Percentiles rank a stretch among this genome's conserved stretches.
Conservation (phyloP, 257 asterid genomes). For the Scutellaria galericulata region DNA sequence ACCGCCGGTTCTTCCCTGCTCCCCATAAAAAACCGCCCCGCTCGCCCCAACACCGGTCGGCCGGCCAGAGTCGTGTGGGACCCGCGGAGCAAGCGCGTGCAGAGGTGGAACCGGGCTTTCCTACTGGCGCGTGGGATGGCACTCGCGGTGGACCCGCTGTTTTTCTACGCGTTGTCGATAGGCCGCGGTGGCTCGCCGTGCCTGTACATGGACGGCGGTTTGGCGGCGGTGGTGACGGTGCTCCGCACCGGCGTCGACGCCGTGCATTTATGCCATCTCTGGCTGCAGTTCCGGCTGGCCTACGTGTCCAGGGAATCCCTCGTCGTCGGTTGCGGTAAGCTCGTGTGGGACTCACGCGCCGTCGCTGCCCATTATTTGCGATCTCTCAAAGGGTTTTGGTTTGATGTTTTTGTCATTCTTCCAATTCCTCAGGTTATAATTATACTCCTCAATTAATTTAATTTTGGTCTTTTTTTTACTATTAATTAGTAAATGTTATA, state of each 20-base stretch:
- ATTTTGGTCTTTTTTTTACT: too few species aligned
- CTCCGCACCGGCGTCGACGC: constrained; percentile 83
- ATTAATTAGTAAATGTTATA: too few species aligned
- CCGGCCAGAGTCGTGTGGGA: constrained; percentile 51
- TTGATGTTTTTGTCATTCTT: constrained; percentile 87
- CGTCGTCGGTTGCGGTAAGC: constrained; percentile 97
- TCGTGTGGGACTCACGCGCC: constrained; percentile 93
- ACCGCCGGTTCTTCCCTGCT: constrained; percentile 87
- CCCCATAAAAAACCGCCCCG: constrained; percentile 63
- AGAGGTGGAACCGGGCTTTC: constrained; percentile 82
- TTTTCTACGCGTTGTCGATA: constrained; percentile 88
- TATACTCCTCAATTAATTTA: too few species aligned
- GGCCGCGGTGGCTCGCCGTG: constrained; percentile 90
- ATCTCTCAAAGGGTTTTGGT: constrained; percentile 87
- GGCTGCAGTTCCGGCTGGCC: constrained; percentile 94
- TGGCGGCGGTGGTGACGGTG: constrained; percentile 75
- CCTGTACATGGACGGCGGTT: constrained; percentile 80
- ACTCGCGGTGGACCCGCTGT: constrained; percentile 85
- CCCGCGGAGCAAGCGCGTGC: constrained; percentile 87
- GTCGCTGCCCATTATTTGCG: constrained; percentile 76
- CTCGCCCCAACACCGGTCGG: constrained; percentile 10
- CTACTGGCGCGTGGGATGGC: constrained; percentile 95
- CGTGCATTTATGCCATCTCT: constrained; percentile 77
- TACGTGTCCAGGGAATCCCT: constrained; percentile 92
- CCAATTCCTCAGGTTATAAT: constrained; percentile 88